Evolutionary conservation across 2,329 filamentous ascomycete genomes (phyloP), one percentile per base, ranked within the genome.

Genomic region (Aspergillus bombycis): DNA sequence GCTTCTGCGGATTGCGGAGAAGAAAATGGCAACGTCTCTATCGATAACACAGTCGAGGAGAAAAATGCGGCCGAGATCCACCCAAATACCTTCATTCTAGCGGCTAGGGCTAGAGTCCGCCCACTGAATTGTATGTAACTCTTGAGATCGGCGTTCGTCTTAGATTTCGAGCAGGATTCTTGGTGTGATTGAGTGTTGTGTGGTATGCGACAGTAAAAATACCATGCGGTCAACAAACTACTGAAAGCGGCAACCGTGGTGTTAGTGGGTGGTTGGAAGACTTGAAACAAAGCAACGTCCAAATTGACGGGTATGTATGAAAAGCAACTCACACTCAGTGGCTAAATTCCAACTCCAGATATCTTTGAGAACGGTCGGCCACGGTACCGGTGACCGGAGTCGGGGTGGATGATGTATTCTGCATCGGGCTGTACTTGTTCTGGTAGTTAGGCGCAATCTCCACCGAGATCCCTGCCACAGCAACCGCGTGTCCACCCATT

Each of bases 381-480:
- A 34, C 52, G n/a, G n/a, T 41, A 36, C 52, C 30, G 36, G 34
- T 57, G 41, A n/a, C 38, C 50, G 50, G 43, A 48, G 57, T 26
- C n/a, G 57, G 32, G 32, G 53, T 60, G 60, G 60, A 62, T 62
- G 57, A 65, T 65, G 63, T 63, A 57, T 54, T 52, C 30, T 55
- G 48, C 48, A 52, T 28, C 46, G 54, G 50, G 46, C 36, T 50
- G 46, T 34, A 56, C 58, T 58, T 19, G 58, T 61, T 62, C 63
- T 62, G 64, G 67, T 67, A 67, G 62, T 36, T 38, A 38, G n/a
- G 21, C 64, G 56, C 58, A 69, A 66, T 73, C 71, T 71, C 74
- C 74, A 74, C 74, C 61, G 34, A 57, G 58, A 69, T 70, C 69
- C 69, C 70, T 75, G 74, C 74, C 74, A 74, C 69, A 75, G 75